These are phyloP conservation scores for Bidens hawaiensis DNA, from an alignment of 140 eudicot genomes.

Conservation along the genomic window DNA sequence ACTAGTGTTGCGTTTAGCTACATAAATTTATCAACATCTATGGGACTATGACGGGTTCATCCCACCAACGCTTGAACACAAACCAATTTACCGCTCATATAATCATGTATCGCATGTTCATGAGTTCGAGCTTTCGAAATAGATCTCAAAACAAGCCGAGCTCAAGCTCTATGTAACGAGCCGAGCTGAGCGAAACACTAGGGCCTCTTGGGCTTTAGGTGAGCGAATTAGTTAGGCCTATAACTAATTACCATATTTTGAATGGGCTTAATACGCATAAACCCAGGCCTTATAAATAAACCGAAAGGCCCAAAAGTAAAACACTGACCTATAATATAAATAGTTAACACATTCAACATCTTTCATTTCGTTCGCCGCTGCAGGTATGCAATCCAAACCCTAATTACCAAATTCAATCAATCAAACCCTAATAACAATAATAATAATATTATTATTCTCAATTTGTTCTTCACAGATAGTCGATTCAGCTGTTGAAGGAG, in stretches of 20 bases:
- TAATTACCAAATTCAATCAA: too few relatives aligned
- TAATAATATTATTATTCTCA: background rate
- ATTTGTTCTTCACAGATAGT: conserved; percentile 2
- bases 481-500: conserved; percentile 1
- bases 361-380: conserved; percentile 30
- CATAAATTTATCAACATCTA: too few relatives aligned
- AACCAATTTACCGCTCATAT: too few relatives aligned
- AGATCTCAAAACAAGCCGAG: too few relatives aligned
- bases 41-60: too few relatives aligned
- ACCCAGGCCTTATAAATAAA: background rate
- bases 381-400: conserved; percentile 16
- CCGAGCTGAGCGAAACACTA: too few relatives aligned
- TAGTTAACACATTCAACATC: background rate
- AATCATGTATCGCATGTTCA: too few relatives aligned
- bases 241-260: background rate
- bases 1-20: too few relatives aligned
- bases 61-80: too few relatives aligned
- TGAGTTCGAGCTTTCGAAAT: too few relatives aligned
- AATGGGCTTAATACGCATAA: background rate
- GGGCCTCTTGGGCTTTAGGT: too few relatives aligned
- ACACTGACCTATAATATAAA: conserved; percentile 5
- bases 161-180: too few relatives aligned
- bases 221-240: background rate
- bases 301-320: conserved; percentile 6
- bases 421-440: conserved; percentile 27